Evolutionary conservation across 768 basidiomycete species (phyloP).

Genomic region (Tephrocybe sp.): DNA sequence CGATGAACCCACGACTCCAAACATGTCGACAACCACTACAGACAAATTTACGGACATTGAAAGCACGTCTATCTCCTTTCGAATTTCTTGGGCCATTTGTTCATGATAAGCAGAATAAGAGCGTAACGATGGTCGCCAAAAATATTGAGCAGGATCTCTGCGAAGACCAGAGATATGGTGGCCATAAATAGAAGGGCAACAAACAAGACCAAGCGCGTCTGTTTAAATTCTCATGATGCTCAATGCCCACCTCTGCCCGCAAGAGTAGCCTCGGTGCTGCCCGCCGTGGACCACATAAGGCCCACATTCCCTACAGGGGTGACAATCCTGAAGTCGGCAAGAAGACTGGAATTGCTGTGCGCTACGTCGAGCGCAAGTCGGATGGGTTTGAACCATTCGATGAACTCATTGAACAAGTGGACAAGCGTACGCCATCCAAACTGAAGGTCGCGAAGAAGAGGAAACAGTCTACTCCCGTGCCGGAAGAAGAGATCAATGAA

Average conservation of each 20-base stretch:
- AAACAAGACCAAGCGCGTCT: constrained; percentile 21
- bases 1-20: constrained; percentile 94
- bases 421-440: constrained; percentile 61
- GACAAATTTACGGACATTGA: too few relatives aligned
- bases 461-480: constrained; percentile 35
- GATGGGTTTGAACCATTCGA: constrained; percentile 86
- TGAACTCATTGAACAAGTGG: constrained; percentile 66
- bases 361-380: constrained; percentile 69
- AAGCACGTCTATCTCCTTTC: constrained; percentile 32
- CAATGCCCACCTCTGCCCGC: constrained; percentile 8
- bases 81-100: constrained; percentile 21
- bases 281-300: constrained; percentile 49
- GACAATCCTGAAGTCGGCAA: constrained; percentile 78
- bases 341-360: constrained; percentile 74
- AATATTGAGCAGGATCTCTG: constrained; percentile 13
- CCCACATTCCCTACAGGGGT: constrained; percentile 76
- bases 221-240: constrained; percentile 22
- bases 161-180: constrained; percentile 3
- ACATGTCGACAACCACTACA: constrained; percentile 89
- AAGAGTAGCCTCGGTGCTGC: constrained; percentile 7
- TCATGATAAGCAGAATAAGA: constrained; percentile 10
- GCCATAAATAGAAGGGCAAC: constrained; percentile 17
- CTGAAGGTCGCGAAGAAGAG: constrained; percentile 50
- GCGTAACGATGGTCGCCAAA: constrained; percentile 13
- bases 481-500: constrained; percentile 20